Base-by-base conservation (phyloP, 2,329 filamentous ascomycete species). In the Claviceps digitariae region DNA sequence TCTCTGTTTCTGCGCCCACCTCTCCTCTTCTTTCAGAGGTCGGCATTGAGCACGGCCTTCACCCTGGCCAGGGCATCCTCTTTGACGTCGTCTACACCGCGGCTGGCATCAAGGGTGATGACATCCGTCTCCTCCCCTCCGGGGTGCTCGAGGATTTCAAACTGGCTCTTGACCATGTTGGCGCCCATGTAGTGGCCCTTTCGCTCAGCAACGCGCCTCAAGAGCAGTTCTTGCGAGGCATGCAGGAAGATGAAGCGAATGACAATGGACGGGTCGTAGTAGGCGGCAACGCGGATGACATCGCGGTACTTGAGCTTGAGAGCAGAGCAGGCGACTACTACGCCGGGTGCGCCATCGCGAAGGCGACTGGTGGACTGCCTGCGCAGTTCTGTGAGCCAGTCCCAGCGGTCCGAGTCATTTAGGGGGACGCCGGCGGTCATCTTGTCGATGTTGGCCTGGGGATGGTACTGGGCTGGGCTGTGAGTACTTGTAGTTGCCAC, bases 291-390 rank as follows among this genome's bases (percentile, higher is more conserved):
- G 34, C 87, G 82, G 66, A 93, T 88, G 57, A 91, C 87, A 63
- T 98, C 93, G 61, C 93, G 84, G 75, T 98, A 98, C 72, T 95
- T 96, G 67, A 87, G 87, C 77, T 97, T 97, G 52, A 98, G 78
- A 1, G 91, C 93, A 13, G 89, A 95, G 77, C 93, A 98, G 52
- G 93, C 95, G 56, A 98, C 79, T 50, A 98, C 87, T n/a, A 96
- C 93, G 49, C 89, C 85, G 31, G 77, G 71, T 20, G 79, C 75
- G 40, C 82, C 81, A 49, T 68, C 69, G 53, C 74, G 71, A 55
- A 86, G 73, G 50, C 73, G 73, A 52, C 70, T 69, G 53, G 83
- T 73, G 7, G 82, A 80, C 62, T 83, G 84, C 58, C 88, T 79
- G 57, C 87, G 86, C 15, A 93, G 77, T 13, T 76, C 75, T 48